A percentile compares a stretch with the other conserved stretches of the same genome.
These are phyloP conservation scores for Vitis amurensis DNA, from an alignment of 164 flowering plant genomes.

Conservation along the genomic window DNA sequence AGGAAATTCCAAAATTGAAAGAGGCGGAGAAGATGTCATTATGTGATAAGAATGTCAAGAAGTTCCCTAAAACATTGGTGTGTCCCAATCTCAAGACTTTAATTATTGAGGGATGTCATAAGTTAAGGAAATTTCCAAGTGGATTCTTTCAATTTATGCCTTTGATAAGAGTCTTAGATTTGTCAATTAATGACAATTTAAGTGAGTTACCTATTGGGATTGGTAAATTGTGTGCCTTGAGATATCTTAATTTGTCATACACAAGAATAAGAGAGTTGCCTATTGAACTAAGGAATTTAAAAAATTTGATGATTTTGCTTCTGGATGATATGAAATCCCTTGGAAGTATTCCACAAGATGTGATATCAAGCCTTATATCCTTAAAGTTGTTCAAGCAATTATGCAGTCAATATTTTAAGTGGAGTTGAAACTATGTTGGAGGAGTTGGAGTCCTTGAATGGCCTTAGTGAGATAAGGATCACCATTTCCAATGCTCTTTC, in stretches of 20 bases:
- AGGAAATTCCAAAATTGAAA: not conserved
- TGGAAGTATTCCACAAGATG: not conserved
- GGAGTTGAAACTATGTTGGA: not conserved
- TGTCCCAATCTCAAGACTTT: not conserved
- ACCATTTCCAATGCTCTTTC: too few relatives aligned
- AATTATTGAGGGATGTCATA: too few relatives aligned
- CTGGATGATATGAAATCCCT: not conserved
- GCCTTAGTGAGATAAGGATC: not conserved
- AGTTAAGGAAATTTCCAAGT: too few relatives aligned
- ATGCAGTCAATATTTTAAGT: too few relatives aligned
- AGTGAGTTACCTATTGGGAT: too few relatives aligned
- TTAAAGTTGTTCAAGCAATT: not conserved
- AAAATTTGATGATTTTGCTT: conserved; percentile 8
- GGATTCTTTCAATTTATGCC: too few relatives aligned
- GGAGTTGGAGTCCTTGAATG: not conserved
- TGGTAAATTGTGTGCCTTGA: not conserved
- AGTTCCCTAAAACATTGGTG: not conserved
- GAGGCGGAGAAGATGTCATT: not conserved
- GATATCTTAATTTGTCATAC: conserved; percentile 8
- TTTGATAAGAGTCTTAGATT: too few relatives aligned
- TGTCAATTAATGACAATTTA: too few relatives aligned
- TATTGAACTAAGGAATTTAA: not conserved
- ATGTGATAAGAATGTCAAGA: not conserved
- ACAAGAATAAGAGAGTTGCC: conserved; percentile 10
- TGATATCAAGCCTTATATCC: conserved; percentile 4